Evolutionary conservation across 2,329 filamentous ascomycete genomes (phyloP).

Genomic region (Hypocrella siamensis): DNA sequence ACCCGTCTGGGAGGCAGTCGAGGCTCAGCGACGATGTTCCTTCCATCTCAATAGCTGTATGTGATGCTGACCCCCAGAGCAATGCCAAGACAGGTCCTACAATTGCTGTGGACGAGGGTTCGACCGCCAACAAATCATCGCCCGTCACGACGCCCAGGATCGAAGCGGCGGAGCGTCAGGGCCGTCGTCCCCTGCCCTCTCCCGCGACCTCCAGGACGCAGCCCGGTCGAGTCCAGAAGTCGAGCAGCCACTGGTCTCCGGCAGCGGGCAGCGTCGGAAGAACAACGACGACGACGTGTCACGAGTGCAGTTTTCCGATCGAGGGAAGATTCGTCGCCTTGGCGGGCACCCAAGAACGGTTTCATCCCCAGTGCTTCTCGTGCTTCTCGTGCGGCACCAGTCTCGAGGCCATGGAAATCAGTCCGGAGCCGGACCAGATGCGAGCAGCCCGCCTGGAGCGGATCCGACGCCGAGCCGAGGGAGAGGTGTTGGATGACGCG

Average conservation of each 20-base stretch:
- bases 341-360: constrained; percentile 55
- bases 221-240: constrained; percentile 21
- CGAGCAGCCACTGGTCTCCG: constrained; percentile 43
- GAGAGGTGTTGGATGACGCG: constrained; percentile 44
- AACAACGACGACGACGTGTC: constrained; percentile 60
- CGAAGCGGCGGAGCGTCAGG: constrained; percentile 8
- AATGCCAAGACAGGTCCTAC: constrained; percentile 29
- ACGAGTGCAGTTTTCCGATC: constrained; percentile 71
- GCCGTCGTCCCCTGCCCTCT: constrained; percentile 24
- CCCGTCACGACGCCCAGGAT: constrained; percentile 32
- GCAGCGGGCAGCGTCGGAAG: constrained; percentile 29
- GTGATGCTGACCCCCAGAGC: constrained; percentile 6
- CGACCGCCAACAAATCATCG: constrained; percentile 22
- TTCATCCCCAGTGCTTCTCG: constrained; percentile 85
- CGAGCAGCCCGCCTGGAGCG: constrained; percentile 57
- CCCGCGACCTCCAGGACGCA: constrained; percentile 21
- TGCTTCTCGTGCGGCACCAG: constrained; percentile 78
- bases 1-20: constrained; percentile 16
- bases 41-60: constrained; percentile 18
- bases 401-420: constrained; percentile 92
- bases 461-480: constrained; percentile 45
- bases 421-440: constrained; percentile 66
- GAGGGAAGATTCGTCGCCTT: constrained; percentile 81
- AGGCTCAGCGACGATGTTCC: constrained; percentile 15
- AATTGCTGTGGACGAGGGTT: constrained; percentile 26